Evolutionary conservation across 768 basidiomycete species (phyloP).

Genomic region (Tricholoma matsutake): DNA sequence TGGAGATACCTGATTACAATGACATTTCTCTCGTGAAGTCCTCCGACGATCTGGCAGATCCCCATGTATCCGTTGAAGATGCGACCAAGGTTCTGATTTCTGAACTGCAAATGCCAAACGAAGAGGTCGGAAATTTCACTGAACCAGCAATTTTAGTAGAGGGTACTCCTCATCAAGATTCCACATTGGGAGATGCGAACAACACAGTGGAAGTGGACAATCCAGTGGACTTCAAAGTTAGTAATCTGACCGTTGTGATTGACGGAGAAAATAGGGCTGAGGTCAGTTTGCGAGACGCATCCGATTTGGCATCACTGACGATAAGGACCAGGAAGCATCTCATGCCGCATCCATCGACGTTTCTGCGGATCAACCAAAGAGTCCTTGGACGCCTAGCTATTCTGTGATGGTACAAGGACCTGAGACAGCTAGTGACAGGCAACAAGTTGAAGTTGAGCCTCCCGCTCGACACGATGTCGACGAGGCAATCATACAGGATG

Average conservation of each 20-base stretch:
- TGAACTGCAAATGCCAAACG: not conserved
- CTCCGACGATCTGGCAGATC: not conserved
- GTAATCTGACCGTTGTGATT: not conserved
- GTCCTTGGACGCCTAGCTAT: conserved; percentile 18
- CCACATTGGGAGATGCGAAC: too few species aligned
- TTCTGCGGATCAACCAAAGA: conserved; percentile 6
- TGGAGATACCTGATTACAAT: not conserved
- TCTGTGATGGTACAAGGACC: conserved; percentile 15
- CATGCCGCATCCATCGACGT: not conserved
- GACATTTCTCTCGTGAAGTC: not conserved
- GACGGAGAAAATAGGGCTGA: not conserved
- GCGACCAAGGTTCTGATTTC: not conserved
- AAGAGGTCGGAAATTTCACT: not conserved
- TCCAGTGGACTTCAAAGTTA: not conserved
- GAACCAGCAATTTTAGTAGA: not conserved
- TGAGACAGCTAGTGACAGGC: conserved; percentile 3
- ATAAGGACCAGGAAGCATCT: not conserved
- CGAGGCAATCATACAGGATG: not conserved
- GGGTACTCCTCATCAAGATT: not conserved
- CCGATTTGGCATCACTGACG: not conserved
- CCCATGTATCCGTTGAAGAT: not conserved
- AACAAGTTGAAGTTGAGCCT: conserved; percentile 16
- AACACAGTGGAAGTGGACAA: not conserved
- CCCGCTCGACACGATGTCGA: conserved; percentile 7
- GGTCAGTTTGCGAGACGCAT: not conserved